A percentile compares a stretch with the other conserved stretches of the same genome.
Conservation (phyloP, 2,329 filamentous ascomycete genomes). For the Calonectria crousiana region DNA sequence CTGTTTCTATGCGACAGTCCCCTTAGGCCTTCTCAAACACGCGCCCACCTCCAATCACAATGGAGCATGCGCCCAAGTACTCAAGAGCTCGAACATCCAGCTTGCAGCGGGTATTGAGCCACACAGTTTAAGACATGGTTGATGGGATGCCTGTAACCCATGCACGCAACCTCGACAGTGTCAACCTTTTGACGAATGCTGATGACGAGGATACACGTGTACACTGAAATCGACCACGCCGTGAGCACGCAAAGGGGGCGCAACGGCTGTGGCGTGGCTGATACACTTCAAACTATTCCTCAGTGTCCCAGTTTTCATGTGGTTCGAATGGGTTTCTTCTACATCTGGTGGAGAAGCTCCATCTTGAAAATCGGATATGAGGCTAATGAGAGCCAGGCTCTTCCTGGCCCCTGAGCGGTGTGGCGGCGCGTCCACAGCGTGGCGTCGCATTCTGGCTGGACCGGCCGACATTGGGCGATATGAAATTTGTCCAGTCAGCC, state of each 20-base stretch:
- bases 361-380: conserved; percentile 12
- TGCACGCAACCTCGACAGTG: conserved; percentile 3
- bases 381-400: conserved; percentile 17
- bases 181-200: background rate
- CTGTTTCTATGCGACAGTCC: conserved; percentile 6
- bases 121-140: background rate
- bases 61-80: background rate
- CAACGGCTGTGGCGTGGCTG: conserved; percentile 4
- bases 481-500: conserved; percentile 12
- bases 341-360: conserved; percentile 12
- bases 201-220: conserved; percentile 7
- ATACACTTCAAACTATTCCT: background rate
- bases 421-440: conserved; percentile 34
- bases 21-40: background rate
- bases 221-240: background rate
- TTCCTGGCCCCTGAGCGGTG: conserved; percentile 39
- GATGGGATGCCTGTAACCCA: background rate
- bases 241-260: background rate
- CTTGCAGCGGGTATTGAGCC: background rate
- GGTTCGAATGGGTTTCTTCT: background rate
- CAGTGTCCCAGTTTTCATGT: conserved; percentile 4
- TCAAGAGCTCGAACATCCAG: background rate
- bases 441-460: conserved; percentile 14
- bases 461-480: conserved; percentile 15
- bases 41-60: conserved; percentile 10